Percentiles rank a stretch among this genome's conserved stretches.
Evolutionary conservation across 2,329 filamentous ascomycete genomes (phyloP).

Genomic region (Alternaria angustiovoidea): DNA sequence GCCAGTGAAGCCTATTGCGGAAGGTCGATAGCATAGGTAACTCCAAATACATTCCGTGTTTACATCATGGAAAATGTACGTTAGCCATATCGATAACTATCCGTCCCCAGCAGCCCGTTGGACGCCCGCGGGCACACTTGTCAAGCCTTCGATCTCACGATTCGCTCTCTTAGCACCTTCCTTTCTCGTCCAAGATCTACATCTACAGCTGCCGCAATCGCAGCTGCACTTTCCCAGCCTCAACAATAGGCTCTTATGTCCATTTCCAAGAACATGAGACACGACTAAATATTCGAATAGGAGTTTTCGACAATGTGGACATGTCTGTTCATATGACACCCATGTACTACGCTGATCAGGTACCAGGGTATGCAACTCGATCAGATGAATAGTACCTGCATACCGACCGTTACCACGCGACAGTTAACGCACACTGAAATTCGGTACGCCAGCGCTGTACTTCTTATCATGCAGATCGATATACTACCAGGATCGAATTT

Average conservation of each 20-base stretch:
- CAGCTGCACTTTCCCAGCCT: background rate
- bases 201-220: conserved; percentile 10
- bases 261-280: background rate
- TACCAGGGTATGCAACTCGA: background rate
- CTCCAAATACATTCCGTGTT: conserved; percentile 13
- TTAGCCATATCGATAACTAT: conserved; percentile 25
- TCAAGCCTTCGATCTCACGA: conserved; percentile 2
- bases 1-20: conserved; percentile 15
- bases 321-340: background rate
- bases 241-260: background rate
- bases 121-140: conserved; percentile 19
- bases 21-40: conserved; percentile 21
- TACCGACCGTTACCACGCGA: background rate
- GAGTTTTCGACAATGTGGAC: background rate
- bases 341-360: background rate
- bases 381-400: conserved; percentile 5
- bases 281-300: background rate
- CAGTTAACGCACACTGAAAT: background rate
- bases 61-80: conserved; percentile 30
- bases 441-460: background rate
- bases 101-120: conserved; percentile 16
- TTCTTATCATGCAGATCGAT: conserved; percentile 29
- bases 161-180: conserved; percentile 26
- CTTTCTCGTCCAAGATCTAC: conserved; percentile 20
- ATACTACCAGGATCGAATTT: conserved; percentile 14